Conservation (phyloP, 208 protist species). For the Leishmania major region DNA sequence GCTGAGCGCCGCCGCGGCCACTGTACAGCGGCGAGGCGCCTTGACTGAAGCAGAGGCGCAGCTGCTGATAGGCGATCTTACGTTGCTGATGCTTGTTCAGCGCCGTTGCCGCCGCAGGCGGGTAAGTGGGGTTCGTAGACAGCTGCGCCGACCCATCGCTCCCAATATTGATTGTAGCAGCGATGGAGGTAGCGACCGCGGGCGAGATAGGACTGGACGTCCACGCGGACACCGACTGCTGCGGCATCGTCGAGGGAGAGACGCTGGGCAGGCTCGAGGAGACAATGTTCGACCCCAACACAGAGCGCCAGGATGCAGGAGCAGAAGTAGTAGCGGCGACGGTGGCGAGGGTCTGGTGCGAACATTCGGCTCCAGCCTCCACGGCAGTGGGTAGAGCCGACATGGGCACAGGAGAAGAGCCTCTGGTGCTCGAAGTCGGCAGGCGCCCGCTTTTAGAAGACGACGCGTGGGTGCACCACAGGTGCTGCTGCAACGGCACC, state of each 20-base stretch:
- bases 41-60: conserved; percentile 7
- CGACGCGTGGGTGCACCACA: neutral
- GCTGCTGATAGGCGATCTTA: conserved; percentile 18
- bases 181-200: neutral
- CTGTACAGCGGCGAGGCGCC: neutral
- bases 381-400: neutral
- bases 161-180: neutral
- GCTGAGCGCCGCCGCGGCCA: neutral
- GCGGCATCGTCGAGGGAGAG: neutral
- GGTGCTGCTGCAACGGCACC: neutral
- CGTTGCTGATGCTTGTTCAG: conserved; percentile 6
- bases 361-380: neutral
- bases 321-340: neutral
- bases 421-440: neutral
- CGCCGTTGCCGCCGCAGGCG: neutral
- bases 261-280: neutral
- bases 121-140: too few relatives aligned
- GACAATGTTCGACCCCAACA: neutral
- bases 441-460: neutral
- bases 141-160: neutral
- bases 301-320: neutral
- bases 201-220: neutral
- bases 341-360: neutral
- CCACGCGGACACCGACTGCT: neutral
- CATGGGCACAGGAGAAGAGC: neutral